Evolutionary conservation across 306 rosid genomes (phyloP).

Genomic region (Citrullus colocynthis): DNA sequence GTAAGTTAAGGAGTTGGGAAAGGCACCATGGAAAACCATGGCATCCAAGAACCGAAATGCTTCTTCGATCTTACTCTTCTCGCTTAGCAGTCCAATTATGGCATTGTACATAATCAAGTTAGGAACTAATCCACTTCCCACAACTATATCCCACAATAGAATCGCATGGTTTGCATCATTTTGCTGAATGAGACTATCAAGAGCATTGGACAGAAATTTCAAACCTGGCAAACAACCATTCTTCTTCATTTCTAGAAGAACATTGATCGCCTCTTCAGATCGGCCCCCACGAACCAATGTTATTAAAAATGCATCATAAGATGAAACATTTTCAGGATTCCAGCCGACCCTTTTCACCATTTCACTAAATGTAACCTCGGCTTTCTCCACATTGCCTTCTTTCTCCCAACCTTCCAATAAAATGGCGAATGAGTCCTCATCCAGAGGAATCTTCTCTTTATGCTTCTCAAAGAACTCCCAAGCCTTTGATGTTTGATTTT

Average conservation of each 20-base stretch:
- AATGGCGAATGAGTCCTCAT: slow-evolving; percentile 47
- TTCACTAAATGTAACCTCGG: slow-evolving; percentile 34
- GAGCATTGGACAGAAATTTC: slow-evolving; percentile 41
- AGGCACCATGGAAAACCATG: slow-evolving; percentile 49
- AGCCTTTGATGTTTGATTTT: slow-evolving; percentile 26
- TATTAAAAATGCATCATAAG: slow-evolving; percentile 43
- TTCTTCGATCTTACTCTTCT: slow-evolving; percentile 24
- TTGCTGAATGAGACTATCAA: slow-evolving; percentile 36
- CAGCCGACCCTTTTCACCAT: slow-evolving; percentile 45
- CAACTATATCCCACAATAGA: slow-evolving; percentile 47
- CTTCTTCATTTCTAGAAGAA: slow-evolving; percentile 36
- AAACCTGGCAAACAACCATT: slow-evolving; percentile 51
- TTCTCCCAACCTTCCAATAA: slow-evolving; percentile 59
- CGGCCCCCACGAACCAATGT: slow-evolving; percentile 25
- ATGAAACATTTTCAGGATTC: slow-evolving; percentile 26
- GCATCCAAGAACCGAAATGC: slow-evolving; percentile 41
- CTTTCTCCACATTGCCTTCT: slow-evolving; percentile 37
- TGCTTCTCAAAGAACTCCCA: slow-evolving; percentile 32
- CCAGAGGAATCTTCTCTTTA: slow-evolving; percentile 26
- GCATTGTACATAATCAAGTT: slow-evolving; percentile 53
- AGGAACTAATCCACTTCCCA: slow-evolving; percentile 29
- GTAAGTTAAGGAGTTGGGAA: slow-evolving; percentile 48
- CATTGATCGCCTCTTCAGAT: slow-evolving; percentile 28
- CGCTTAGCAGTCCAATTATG: slow-evolving; percentile 45
- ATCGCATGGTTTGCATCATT: slow-evolving; percentile 30